Percentiles rank a stretch among this genome's conserved stretches.
Conservation (phyloP, 352 stramenopile species). For the Globisporangium yorkense region DNA sequence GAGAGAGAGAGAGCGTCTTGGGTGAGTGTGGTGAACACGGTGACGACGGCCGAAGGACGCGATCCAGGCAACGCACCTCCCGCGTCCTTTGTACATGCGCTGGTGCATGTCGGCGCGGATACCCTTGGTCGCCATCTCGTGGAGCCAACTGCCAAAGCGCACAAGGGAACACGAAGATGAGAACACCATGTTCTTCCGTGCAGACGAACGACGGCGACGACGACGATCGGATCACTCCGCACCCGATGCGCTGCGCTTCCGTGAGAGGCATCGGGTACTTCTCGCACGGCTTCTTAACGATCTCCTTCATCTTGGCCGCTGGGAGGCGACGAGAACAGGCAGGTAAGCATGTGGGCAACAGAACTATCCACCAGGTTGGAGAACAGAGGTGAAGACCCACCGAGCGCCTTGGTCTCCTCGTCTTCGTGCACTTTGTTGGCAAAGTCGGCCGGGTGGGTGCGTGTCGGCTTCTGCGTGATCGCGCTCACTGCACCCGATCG, state of each 20-base stretch:
- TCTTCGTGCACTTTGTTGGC: constrained; percentile 51
- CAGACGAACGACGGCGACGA: background rate
- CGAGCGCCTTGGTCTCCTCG: constrained; percentile 43
- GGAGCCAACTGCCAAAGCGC: constrained; percentile 42
- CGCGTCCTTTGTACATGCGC: constrained; percentile 77
- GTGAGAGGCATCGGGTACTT: constrained; percentile 62
- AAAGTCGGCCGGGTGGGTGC: constrained; percentile 71
- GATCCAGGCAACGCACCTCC: constrained; percentile 30
- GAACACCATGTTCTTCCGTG: background rate
- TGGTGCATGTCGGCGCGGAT: constrained; percentile 72
- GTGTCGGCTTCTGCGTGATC: constrained; percentile 70
- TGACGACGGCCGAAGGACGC: too few species aligned
- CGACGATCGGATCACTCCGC: background rate
- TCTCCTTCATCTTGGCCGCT: constrained; percentile 60
- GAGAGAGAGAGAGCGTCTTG: background rate
- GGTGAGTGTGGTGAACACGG: background rate
- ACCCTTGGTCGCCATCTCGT: constrained; percentile 58
- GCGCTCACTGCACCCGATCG: constrained; percentile 43
- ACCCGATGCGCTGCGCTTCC: constrained; percentile 72
- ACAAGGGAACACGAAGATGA: background rate
- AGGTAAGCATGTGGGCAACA: background rate
- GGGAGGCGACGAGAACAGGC: background rate
- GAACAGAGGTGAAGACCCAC: constrained; percentile 11
- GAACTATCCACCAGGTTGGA: background rate
- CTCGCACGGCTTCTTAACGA: constrained; percentile 61